These are phyloP conservation scores for Chaetomium tenue DNA, from an alignment of 495 filamentous ascomycete species.

Conservation along the genomic window DNA sequence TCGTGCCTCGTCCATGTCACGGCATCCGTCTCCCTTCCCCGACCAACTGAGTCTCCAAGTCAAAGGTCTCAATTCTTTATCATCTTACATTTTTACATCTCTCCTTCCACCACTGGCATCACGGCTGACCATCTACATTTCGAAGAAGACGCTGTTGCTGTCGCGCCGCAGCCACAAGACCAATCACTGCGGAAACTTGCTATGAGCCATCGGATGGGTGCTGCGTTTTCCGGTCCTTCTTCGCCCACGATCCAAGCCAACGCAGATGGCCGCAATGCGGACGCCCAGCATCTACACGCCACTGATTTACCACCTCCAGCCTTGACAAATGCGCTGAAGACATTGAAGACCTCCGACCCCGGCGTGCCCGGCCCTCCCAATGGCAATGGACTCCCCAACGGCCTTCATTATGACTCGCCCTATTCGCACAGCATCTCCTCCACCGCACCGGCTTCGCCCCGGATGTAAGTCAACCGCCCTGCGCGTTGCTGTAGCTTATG, in stretches of 20 bases:
- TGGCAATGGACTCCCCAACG: conserved; percentile 22
- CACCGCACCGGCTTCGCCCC: conserved; percentile 54
- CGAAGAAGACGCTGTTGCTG: conserved; percentile 31
- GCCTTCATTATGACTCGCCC: conserved; percentile 44
- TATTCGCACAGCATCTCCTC: conserved; percentile 52
- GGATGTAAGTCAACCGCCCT: conserved; percentile 45
- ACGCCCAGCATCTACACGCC: conserved; percentile 21
- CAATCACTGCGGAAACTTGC: conserved; percentile 49
- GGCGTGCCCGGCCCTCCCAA: conserved; percentile 2
- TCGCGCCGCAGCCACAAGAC: conserved; percentile 40
- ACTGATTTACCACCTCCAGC: conserved; percentile 32
- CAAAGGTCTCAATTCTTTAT: conserved; percentile 25
- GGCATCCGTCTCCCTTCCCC: conserved; percentile 17
- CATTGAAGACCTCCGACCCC: conserved; percentile 35
- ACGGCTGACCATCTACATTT: conserved; percentile 30
- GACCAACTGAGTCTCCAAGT: conserved; percentile 21
- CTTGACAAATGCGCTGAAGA: conserved; percentile 40
- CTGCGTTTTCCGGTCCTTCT: conserved; percentile 33
- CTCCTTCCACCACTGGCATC: conserved; percentile 11
- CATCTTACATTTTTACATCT: conserved; percentile 10
- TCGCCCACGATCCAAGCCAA: conserved; percentile 32
- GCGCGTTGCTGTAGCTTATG: neutral
- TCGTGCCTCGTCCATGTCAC: conserved; percentile 30
- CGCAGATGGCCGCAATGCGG: conserved; percentile 14
- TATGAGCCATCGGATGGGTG: conserved; percentile 47